These are phyloP conservation scores for Pyrus pyrifolia DNA, from an alignment of 306 rosid species.

Conservation along the genomic window DNA sequence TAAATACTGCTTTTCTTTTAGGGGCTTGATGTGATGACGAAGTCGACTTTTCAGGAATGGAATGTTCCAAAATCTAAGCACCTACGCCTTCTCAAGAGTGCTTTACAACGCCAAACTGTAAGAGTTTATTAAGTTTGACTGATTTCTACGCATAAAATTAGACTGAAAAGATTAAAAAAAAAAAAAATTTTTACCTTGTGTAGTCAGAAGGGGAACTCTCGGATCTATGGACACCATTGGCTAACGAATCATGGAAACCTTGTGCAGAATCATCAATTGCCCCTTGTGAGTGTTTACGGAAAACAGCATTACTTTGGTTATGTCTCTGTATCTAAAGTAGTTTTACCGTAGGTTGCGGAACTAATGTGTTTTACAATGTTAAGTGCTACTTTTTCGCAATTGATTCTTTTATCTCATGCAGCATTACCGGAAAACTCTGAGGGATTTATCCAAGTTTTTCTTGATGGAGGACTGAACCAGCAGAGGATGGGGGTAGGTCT, in stretches of 20 bases:
- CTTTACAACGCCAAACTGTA: constrained; percentile 68
- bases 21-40: not conserved
- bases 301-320: not conserved
- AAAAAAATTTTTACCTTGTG: constrained; percentile 1
- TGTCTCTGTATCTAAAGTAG: not conserved
- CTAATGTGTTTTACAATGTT: not conserved
- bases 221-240: constrained; percentile 68
- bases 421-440: constrained; percentile 70
- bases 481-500: constrained; percentile 98
- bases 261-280: constrained; percentile 40
- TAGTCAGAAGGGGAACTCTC: constrained; percentile 55
- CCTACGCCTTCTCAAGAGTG: constrained; percentile 71
- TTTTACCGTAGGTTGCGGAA: not conserved
- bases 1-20: not conserved
- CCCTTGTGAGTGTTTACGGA: constrained; percentile 46
- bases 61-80: constrained; percentile 79
- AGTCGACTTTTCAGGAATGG: constrained; percentile 48
- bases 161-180: not conserved
- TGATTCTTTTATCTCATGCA: constrained; percentile 28
- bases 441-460: constrained; percentile 89
- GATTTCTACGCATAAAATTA: not conserved
- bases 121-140: constrained; percentile 25
- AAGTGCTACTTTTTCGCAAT: constrained; percentile 9
- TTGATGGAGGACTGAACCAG: constrained; percentile 98
- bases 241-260: constrained; percentile 60